These are phyloP conservation scores for Tetramitus jugosus DNA, from an alignment of 208 protist species.

Conservation along the genomic window DNA sequence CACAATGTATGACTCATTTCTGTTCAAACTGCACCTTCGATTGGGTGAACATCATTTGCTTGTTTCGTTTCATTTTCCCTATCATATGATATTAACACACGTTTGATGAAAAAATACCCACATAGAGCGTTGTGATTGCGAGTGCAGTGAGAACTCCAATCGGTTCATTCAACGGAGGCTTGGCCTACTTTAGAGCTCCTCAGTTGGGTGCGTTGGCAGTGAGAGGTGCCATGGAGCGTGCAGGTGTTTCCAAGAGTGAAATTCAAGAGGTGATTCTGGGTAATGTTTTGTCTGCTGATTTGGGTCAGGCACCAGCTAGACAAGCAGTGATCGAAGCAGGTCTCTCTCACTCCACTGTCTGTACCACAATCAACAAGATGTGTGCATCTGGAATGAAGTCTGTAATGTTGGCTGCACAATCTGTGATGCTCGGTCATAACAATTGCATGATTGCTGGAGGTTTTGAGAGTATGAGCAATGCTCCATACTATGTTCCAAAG, in stretches of 20 bases:
- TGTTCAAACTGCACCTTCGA: too few species aligned
- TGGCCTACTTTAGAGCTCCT: slow-evolving; percentile 37
- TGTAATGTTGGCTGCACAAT: slow-evolving; percentile 50
- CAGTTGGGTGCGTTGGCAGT: slow-evolving; percentile 48
- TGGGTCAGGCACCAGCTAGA: slow-evolving; percentile 58
- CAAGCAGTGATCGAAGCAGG: slow-evolving; percentile 48
- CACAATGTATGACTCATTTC: too few species aligned
- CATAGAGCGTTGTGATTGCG: slow-evolving; percentile 47
- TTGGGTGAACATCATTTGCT: too few species aligned
- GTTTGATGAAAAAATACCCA: too few species aligned
- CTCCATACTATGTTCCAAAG: slow-evolving; percentile 55
- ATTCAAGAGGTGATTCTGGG: slow-evolving; percentile 54
- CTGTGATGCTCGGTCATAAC: slow-evolving; percentile 45
- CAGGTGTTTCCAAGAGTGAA: slow-evolving; percentile 34
- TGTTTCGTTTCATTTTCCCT: too few species aligned
- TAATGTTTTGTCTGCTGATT: slow-evolving; percentile 50
- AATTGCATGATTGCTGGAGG: slow-evolving; percentile 54
- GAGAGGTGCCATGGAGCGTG: slow-evolving; percentile 33
- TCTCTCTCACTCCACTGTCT: slow-evolving; percentile 31
- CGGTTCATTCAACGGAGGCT: slow-evolving; percentile 41
- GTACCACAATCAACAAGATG: slow-evolving; percentile 65
- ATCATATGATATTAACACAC: too few species aligned
- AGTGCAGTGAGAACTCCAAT: slow-evolving; percentile 52
- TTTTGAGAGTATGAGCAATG: slow-evolving; percentile 71
- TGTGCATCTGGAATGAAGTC: slow-evolving; percentile 70